Evolutionary conservation across 306 rosid genomes (phyloP).

Genomic region (Vigna nakashimae): DNA sequence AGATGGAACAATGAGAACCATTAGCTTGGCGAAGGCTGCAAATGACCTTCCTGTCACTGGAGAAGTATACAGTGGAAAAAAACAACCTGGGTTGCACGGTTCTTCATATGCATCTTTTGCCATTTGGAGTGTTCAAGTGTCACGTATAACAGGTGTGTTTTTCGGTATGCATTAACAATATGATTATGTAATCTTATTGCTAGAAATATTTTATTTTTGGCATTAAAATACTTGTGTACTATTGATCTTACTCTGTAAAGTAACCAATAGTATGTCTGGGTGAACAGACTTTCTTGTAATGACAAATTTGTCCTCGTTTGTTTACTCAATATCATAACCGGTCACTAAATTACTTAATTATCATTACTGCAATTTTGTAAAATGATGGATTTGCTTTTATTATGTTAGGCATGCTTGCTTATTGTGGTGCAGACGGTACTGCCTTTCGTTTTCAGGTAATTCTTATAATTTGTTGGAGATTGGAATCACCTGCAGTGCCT

Average conservation of each 20-base stretch:
- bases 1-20: conserved; percentile 85
- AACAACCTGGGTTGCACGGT: conserved; percentile 73
- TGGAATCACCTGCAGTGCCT: conserved; percentile 24
- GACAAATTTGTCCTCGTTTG: background rate
- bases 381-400: conserved; percentile 4
- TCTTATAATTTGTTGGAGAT: conserved; percentile 31
- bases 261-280: conserved; percentile 1
- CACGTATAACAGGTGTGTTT: conserved; percentile 72
- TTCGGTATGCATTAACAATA: conserved; percentile 23
- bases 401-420: conserved; percentile 89
- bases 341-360: background rate
- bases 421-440: conserved; percentile 82
- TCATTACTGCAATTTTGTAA: conserved; percentile 1
- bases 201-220: conserved; percentile 9
- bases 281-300: conserved; percentile 12
- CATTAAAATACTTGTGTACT: background rate
- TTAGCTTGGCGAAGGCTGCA: conserved; percentile 82
- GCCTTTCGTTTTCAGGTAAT: conserved; percentile 81
- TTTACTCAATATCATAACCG: conserved; percentile 28
- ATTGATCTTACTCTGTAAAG: conserved; percentile 10
- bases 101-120: conserved; percentile 65
- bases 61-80: conserved; percentile 63
- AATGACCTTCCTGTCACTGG: conserved; percentile 80
- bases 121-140: conserved; percentile 87
- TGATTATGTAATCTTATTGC: conserved; percentile 8